Conservation (phyloP, 2,329 filamentous ascomycete species). For the Eutypa lata region DNA sequence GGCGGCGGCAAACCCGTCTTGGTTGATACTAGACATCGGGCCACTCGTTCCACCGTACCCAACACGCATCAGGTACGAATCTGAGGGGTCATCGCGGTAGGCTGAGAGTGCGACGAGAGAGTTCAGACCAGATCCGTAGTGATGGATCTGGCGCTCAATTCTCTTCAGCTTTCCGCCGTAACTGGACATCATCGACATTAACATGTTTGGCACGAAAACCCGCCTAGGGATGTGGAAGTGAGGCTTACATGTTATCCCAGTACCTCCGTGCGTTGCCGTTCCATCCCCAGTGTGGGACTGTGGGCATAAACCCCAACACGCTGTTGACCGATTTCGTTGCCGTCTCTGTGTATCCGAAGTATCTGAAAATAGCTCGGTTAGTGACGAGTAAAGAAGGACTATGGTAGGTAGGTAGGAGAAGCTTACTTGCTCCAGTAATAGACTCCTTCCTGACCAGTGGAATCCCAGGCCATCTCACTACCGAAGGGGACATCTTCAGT, state of each 20-base stretch:
- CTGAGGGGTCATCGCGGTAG: slow-evolving; percentile 43
- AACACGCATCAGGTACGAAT: slow-evolving; percentile 49
- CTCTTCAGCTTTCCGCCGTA: slow-evolving; percentile 40
- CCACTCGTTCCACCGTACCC: slow-evolving; percentile 53
- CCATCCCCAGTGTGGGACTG: slow-evolving; percentile 60
- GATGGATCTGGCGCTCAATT: slow-evolving; percentile 53
- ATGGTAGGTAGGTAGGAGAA: background rate
- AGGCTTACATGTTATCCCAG: slow-evolving; percentile 54
- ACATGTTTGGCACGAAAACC: background rate
- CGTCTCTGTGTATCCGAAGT: slow-evolving; percentile 47
- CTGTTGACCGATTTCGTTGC: slow-evolving; percentile 48
- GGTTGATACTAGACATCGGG: slow-evolving; percentile 52
- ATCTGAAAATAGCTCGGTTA: slow-evolving; percentile 21
- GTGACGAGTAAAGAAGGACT: background rate
- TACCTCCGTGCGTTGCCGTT: slow-evolving; percentile 59
- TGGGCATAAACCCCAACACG: slow-evolving; percentile 55
- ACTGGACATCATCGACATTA: slow-evolving; percentile 12
- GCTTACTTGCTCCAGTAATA: slow-evolving; percentile 54
- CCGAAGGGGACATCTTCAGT: slow-evolving; percentile 51
- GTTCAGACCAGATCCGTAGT: slow-evolving; percentile 59
- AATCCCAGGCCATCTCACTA: slow-evolving; percentile 62
- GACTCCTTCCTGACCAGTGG: slow-evolving; percentile 58
- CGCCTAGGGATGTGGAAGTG: background rate
- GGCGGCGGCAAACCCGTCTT: slow-evolving; percentile 50
- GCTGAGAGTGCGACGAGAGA: slow-evolving; percentile 50